Evolutionary conservation across 2,329 filamentous ascomycete species (phyloP).

Genomic region (Aspergillus arachidicola): DNA sequence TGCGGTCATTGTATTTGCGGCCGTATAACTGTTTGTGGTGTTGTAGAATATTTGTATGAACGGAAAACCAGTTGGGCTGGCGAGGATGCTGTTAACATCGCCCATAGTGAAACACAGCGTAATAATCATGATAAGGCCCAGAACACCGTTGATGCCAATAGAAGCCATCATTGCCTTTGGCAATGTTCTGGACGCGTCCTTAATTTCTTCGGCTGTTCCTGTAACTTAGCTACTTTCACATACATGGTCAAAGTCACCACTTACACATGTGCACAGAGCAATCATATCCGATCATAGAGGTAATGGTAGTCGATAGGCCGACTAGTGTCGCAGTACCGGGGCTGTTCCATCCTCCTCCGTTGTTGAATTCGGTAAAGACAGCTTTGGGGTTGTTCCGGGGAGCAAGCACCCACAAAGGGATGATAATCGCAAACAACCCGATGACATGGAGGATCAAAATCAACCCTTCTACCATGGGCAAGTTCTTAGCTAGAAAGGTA

Average conservation of each 20-base stretch:
- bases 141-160: slow-evolving; percentile 53
- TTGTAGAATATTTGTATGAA: slow-evolving; percentile 63
- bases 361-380: slow-evolving; percentile 46
- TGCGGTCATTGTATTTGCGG: slow-evolving; percentile 53
- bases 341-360: slow-evolving; percentile 45
- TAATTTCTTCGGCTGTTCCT: slow-evolving; percentile 42
- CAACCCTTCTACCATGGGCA: slow-evolving; percentile 43
- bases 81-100: slow-evolving; percentile 49
- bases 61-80: slow-evolving; percentile 55
- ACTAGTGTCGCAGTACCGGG: slow-evolving; percentile 43
- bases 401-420: slow-evolving; percentile 46
- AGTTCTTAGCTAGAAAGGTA: slow-evolving; percentile 42
- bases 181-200: slow-evolving; percentile 53
- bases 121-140: slow-evolving; percentile 61
- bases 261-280: slow-evolving; percentile 51
- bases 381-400: slow-evolving; percentile 39
- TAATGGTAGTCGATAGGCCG: slow-evolving; percentile 44
- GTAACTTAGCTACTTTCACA: slow-evolving; percentile 11
- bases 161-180: slow-evolving; percentile 55
- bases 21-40: slow-evolving; percentile 51
- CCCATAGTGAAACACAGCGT: slow-evolving; percentile 58
- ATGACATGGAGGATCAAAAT: slow-evolving; percentile 47
- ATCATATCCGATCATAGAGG: slow-evolving; percentile 46
- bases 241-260: slow-evolving; percentile 11
- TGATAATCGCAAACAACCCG: slow-evolving; percentile 47